Evolutionary conservation across 2,329 filamentous ascomycete species (phyloP).

Genomic region (Apiospora rasikravindrae): DNA sequence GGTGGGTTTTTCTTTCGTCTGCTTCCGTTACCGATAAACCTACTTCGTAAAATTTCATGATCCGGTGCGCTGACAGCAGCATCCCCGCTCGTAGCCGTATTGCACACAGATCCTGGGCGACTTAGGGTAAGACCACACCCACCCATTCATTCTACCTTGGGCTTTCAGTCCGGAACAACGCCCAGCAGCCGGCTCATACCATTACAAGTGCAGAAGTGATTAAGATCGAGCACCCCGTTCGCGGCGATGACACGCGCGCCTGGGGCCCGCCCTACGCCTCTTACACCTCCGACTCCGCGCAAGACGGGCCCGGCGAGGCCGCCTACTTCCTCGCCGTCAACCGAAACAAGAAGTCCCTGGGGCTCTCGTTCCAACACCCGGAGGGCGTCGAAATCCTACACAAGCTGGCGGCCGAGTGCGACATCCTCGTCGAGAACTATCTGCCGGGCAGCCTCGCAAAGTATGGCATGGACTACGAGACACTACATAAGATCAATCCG

Average conservation of each 20-base stretch:
- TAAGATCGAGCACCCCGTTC: constrained; percentile 91
- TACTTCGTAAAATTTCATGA: constrained; percentile 20
- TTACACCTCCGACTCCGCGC: constrained; percentile 66
- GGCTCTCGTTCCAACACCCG: constrained; percentile 85
- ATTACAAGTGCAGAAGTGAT: constrained; percentile 84
- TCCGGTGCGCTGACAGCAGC: constrained; percentile 19
- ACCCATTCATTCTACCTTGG: neutral
- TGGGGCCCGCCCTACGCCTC: constrained; percentile 95
- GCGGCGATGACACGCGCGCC: constrained; percentile 91
- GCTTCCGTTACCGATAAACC: neutral
- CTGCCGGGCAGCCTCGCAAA: constrained; percentile 88
- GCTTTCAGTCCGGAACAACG: neutral
- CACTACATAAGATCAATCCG: constrained; percentile 81
- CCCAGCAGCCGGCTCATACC: constrained; percentile 36
- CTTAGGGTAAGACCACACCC: constrained; percentile 73
- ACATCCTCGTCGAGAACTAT: constrained; percentile 97
- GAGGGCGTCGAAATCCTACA: constrained; percentile 87
- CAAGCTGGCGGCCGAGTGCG: constrained; percentile 80
- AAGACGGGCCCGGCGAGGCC: constrained; percentile 81
- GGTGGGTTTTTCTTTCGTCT: constrained; percentile 58
- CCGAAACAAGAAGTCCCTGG: constrained; percentile 95
- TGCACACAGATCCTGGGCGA: constrained; percentile 97
- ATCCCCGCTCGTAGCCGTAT: constrained; percentile 70
- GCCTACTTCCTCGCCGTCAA: constrained; percentile 96
- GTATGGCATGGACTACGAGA: constrained; percentile 88